Percentiles rank a stretch among this genome's conserved stretches.
Conservation (phyloP, 2,329 filamentous ascomycete genomes). For the Botryosphaeria dothidea region DNA sequence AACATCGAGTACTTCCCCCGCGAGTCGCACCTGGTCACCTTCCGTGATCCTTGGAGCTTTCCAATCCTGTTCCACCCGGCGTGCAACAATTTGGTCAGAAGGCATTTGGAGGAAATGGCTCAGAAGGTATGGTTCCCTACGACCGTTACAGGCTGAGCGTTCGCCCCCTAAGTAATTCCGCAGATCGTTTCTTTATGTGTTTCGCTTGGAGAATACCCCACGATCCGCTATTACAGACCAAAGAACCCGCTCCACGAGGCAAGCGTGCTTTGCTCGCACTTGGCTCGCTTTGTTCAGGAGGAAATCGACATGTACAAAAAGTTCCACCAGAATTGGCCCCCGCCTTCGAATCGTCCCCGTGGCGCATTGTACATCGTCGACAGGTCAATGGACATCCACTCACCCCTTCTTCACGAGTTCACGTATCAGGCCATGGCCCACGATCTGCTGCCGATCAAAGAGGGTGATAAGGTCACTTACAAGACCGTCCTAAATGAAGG, state of each 20-base stretch:
- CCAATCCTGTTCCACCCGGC: constrained; percentile 86
- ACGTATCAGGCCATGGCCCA: constrained; percentile 99
- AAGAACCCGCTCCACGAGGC: constrained; percentile 78
- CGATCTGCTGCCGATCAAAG: constrained; percentile 84
- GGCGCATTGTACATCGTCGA: constrained; percentile 86
- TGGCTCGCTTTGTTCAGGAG: constrained; percentile 88
- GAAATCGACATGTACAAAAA: constrained; percentile 88
- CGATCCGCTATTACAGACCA: constrained; percentile 87
- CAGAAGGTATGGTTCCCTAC: constrained; percentile 68
- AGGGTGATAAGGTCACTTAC: constrained; percentile 85
- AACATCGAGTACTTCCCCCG: constrained; percentile 87
- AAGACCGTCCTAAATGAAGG: constrained; percentile 78
- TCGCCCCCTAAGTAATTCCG: not conserved
- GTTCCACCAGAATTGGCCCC: constrained; percentile 81
- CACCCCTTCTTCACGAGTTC: constrained; percentile 90
- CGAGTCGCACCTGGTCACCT: constrained; percentile 88
- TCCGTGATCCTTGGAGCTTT: constrained; percentile 95
- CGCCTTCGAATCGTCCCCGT: constrained; percentile 73
- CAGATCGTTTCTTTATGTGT: constrained; percentile 87
- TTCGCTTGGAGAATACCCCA: constrained; percentile 88
- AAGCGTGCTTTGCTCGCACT: constrained; percentile 78
- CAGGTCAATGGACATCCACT: constrained; percentile 86
- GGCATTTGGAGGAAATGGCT: constrained; percentile 80
- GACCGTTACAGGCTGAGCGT: too few relatives aligned
- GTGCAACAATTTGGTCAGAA: constrained; percentile 80